Evolutionary conservation across 352 stramenopile genomes (phyloP), one percentile per base, ranked within the genome.

Genomic region (Peronospora farinosa): DNA sequence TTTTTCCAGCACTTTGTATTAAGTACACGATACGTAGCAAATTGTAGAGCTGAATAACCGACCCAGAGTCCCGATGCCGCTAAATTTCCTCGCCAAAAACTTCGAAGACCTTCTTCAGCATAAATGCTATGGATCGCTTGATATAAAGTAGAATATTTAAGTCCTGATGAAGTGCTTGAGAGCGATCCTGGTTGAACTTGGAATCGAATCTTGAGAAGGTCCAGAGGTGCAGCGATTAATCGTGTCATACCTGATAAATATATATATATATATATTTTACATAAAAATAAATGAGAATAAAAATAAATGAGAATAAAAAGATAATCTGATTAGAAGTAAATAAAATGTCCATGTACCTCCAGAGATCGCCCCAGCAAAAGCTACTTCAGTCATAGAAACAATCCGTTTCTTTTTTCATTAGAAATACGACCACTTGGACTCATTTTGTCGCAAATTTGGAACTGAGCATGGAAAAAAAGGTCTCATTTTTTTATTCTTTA

Each of bases 51-150:
- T 25, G 80, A 90, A 63, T 94, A 94, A 47, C 78, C 79, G 35
- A 92, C 60, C 83, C 83, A 94, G 11, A 94, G 77, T 0, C 63
- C 67, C 8, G 80, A 83, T 7, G 83, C 83, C 5, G 80, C 72
- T 33, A 92, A 44, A 40, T 94, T 94, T 21, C 83, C 83, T 1
- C 83, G 76, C 83, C 83, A 94, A 52, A 94, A 92, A 42, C 72
- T 84, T 42, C 68, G 67, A 40, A 89, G 40, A 0, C 83, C 83
- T 76, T 94, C 83, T 59, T 94, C 83, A 6, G 61, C 62, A 51
- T 89, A 81, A 48, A 94, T 85, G 48, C 72, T 85, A 6, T 53
- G 42, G 31, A 89, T 51, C 17, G 83, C 75, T 41, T 86, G 73
- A 15, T 72, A 5, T 13, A 92, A 42, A 8, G 71, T 56, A 1